phyloP scores from a whole-genome alignment of 2,329 filamentous ascomycete genomes.

The Chrysoporthe cubensis region DNA sequence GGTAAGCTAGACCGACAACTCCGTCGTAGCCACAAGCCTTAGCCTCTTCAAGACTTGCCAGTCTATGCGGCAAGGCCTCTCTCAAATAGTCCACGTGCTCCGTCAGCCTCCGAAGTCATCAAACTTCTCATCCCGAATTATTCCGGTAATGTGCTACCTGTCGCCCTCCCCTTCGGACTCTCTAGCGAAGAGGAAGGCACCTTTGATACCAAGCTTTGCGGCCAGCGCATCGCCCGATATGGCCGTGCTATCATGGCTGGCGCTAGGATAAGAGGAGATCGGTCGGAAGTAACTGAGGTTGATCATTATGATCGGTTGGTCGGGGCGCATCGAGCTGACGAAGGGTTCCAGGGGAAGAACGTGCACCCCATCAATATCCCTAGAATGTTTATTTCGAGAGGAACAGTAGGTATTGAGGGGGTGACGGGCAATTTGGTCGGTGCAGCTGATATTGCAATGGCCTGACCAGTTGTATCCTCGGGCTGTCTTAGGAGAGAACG shows the following conservation, averaged over 20 bases:
- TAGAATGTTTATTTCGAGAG: neutral
- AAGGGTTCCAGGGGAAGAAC: neutral
- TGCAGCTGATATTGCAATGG: too few relatives aligned
- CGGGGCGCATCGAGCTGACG: neutral
- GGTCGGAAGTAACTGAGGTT: neutral
- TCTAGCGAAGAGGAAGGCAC: neutral
- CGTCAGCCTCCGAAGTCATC: neutral
- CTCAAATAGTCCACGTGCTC: constrained; percentile 1
- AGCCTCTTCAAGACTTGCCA: constrained; percentile 3
- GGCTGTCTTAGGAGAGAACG: neutral
- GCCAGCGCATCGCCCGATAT: neutral
- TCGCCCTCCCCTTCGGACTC: neutral
- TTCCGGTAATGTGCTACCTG: neutral
- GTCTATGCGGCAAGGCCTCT: neutral
- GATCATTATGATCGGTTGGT: neutral
- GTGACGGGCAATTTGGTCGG: too few relatives aligned
- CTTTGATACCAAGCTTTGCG: neutral
- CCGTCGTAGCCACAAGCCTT: neutral
- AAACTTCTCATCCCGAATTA: constrained; percentile 3
- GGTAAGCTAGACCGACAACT: neutral
- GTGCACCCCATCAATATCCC: neutral
- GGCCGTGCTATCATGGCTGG: neutral
- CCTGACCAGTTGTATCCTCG: neutral
- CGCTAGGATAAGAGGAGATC: neutral
- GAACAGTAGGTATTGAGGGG: too few relatives aligned